Conservation (phyloP, 768 basidiomycete species). For the Nidularia sp. region DNA sequence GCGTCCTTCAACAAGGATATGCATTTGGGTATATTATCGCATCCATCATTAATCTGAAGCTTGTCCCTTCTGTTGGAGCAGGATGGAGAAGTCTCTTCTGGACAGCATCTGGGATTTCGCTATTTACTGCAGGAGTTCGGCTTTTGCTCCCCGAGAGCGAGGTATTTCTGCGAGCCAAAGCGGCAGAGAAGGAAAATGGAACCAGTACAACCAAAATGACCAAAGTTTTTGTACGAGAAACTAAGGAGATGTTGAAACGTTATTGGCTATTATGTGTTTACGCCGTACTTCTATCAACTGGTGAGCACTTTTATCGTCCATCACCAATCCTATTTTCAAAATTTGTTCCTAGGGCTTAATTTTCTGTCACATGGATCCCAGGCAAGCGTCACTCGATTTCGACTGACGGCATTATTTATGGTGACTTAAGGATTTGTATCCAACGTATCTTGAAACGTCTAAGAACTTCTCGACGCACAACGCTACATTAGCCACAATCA, state of each 20-base stretch:
- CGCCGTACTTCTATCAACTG: conserved; percentile 77
- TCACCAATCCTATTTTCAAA: too few species aligned
- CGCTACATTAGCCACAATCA: conserved; percentile 75
- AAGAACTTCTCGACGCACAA: conserved; percentile 56
- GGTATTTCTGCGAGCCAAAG: conserved; percentile 64
- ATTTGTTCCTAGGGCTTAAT: conserved; percentile 51
- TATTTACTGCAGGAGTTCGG: conserved; percentile 66
- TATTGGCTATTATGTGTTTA: conserved; percentile 87
- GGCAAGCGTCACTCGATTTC: conserved; percentile 19
- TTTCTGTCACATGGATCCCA: conserved; percentile 74
- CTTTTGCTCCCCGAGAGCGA: conserved; percentile 73
- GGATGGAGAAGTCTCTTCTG: conserved; percentile 84
- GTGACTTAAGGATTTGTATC: too few species aligned
- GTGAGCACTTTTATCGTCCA: conserved; percentile 17
- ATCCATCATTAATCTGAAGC: conserved; percentile 72
- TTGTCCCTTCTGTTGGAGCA: conserved; percentile 40
- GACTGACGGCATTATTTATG: neutral
- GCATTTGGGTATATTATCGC: conserved; percentile 82
- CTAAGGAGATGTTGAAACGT: conserved; percentile 67
- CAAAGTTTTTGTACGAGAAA: conserved; percentile 68
- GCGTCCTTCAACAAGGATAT: conserved; percentile 87
- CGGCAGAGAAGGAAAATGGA: conserved; percentile 27
- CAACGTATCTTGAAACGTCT: conserved; percentile 62
- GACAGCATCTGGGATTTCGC: conserved; percentile 65
- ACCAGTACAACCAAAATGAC: conserved; percentile 51